These are phyloP conservation scores for Calendula officinalis DNA, from an alignment of 129 eudicot genomes.

Conservation along the genomic window DNA sequence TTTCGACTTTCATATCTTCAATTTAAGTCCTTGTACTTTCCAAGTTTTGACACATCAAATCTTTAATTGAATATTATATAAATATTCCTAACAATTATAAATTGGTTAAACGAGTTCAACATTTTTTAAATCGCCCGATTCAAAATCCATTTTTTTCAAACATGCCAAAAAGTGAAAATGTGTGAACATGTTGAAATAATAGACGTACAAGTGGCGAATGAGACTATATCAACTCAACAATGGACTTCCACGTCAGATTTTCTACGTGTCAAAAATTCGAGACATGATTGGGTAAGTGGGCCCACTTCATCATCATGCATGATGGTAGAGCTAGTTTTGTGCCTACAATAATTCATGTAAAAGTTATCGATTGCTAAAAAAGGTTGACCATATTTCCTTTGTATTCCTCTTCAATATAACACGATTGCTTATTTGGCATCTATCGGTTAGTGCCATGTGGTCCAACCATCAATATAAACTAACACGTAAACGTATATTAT, in stretches of 20 bases:
- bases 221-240: slow-evolving; percentile 15
- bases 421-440: slow-evolving; percentile 20
- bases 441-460: slow-evolving; percentile 12
- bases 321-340: slow-evolving; percentile 9
- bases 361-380: slow-evolving; percentile 1
- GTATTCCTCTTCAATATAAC: neutral
- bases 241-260: slow-evolving; percentile 26
- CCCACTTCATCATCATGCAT: slow-evolving; percentile 21
- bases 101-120: neutral
- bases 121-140: neutral
- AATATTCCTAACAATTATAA: no score
- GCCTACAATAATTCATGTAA: slow-evolving; percentile 29
- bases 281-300: slow-evolving; percentile 27
- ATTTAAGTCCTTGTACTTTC: no score
- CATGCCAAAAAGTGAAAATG: neutral
- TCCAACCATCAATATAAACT: neutral
- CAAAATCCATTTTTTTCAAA: neutral
- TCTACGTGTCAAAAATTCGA: slow-evolving; percentile 16
- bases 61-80: no score
- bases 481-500: slow-evolving; percentile 10
- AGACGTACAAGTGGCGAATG: slow-evolving; percentile 14
- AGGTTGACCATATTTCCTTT: slow-evolving; percentile 17
- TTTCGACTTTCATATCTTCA: no score
- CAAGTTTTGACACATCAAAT: no score
- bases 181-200: slow-evolving; percentile 1